Base-by-base conservation (phyloP, 176 grass and related monocot species). In the Puya raimondii region DNA sequence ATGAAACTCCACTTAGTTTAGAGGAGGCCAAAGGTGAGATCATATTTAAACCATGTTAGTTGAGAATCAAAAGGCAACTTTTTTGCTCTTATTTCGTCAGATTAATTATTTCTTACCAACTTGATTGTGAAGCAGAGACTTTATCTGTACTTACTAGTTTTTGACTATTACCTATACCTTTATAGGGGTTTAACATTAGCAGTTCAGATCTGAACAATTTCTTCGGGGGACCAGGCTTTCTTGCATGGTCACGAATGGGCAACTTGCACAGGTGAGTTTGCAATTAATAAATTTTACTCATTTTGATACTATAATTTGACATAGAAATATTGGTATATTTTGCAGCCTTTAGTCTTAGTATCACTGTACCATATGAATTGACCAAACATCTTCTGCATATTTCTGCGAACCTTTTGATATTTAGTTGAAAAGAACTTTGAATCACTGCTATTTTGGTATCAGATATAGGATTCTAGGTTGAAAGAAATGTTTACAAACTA, bases 171-270 rank as follows among this genome's bases (percentile, higher is more conserved):
- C 6, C 25, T 80, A 20, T 50, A 49, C 54, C 50, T 61, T 78
- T 81, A 53, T 63, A 91, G 88, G 84, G 80, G 64, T 91, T 81
- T 49, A 91, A 86, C 70, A 86, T 91, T 71, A 86, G 80, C 63
- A 71, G 70, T 64, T 66, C 71, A 72, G 88, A 91, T 78, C 64
- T 91, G 67, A 74, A 86, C 72, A 64, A 81, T 84, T 91, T 91
- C 80, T 91, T 91, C 61, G 80, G 84, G 50, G 88, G 88, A 2
- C 84, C 88, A 47, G 80, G 72, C n/a, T 91, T 91, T 73, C 88
- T 91, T 86, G 68, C 88, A 76, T 91, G 88, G 88, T 91, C 88
- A 72, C 84, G 88, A 47, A 91, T 91, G 88, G 88, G 77, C 63
- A 91, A 91, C 80, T 86, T 91, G 83, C 88, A 91, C 76, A 84